Percentiles rank a stretch among this genome's conserved stretches.
Conservation (phyloP, 2,329 filamentous ascomycete species). For the Rugonectria rugulosa region DNA sequence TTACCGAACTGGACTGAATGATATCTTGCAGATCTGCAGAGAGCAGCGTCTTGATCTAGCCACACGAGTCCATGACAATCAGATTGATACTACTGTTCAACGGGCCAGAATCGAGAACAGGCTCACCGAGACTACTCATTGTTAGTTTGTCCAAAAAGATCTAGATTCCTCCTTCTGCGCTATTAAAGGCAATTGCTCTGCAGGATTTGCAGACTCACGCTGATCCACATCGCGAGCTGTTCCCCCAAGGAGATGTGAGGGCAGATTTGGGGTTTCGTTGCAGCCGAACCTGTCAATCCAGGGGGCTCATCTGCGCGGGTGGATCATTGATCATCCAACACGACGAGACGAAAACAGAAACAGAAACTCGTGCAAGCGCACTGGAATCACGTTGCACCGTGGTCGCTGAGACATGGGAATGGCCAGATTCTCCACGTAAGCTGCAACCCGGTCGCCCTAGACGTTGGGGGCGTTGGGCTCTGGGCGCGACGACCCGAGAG, state of each 20-base stretch:
- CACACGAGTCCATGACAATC: neutral
- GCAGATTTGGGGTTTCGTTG: slow-evolving; percentile 10
- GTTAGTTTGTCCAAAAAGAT: neutral
- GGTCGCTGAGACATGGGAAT: slow-evolving; percentile 9
- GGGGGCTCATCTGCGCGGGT: neutral
- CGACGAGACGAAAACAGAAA: slow-evolving; percentile 10
- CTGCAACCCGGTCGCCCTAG: neutral
- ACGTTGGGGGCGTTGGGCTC: no score
- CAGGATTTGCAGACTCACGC: neutral
- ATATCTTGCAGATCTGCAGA: neutral
- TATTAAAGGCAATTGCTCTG: neutral
- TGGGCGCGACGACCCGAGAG: slow-evolving; percentile 22
- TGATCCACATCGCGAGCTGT: slow-evolving; percentile 2
- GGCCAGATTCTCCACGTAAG: slow-evolving; percentile 15
- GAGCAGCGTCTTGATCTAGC: neutral
- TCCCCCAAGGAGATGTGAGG: neutral
- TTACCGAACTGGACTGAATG: neutral
- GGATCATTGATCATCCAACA: neutral
- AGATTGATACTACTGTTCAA: no score
- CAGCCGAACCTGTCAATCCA: slow-evolving; percentile 1
- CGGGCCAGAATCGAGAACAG: neutral
- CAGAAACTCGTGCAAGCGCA: slow-evolving; percentile 1
- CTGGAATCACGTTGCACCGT: slow-evolving; percentile 7
- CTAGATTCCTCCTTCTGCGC: neutral
- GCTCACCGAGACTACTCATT: slow-evolving; percentile 9